Evolutionary conservation across 495 filamentous ascomycete genomes (phyloP).

Genomic region (Lindgomyces ingoldianus): DNA sequence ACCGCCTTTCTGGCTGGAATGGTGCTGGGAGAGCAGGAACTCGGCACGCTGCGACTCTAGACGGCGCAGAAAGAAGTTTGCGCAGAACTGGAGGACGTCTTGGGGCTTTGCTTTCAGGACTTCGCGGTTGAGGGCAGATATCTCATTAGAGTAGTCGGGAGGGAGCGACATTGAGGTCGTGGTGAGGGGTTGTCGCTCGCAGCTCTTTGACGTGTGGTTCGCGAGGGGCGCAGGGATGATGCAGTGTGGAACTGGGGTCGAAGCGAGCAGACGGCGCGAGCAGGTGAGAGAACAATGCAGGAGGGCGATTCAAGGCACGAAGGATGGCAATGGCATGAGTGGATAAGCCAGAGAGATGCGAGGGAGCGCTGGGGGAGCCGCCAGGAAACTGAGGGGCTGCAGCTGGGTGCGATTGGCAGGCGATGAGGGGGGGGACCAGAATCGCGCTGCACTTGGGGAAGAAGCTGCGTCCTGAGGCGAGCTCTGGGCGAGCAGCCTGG

Average conservation of each 20-base stretch:
- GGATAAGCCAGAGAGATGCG: background rate
- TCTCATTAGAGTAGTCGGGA: conserved; percentile 59
- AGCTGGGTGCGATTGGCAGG: background rate
- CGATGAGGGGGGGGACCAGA: background rate
- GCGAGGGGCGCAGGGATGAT: conserved; percentile 38
- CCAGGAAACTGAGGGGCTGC: background rate
- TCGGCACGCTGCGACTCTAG: conserved; percentile 61
- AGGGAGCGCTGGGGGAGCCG: background rate
- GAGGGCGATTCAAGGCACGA: background rate
- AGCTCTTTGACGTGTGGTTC: conserved; percentile 38
- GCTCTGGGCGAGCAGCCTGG: background rate
- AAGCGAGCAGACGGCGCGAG: conserved; percentile 32
- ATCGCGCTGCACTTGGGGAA: background rate
- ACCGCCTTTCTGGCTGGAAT: conserved; percentile 45
- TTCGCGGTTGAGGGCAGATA: conserved; percentile 59
- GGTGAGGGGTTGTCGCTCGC: conserved; percentile 33
- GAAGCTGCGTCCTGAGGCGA: background rate
- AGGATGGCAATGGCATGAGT: background rate
- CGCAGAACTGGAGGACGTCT: conserved; percentile 68
- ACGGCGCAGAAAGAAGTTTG: conserved; percentile 64
- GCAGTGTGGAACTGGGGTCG: conserved; percentile 29
- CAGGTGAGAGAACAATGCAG: conserved; percentile 11
- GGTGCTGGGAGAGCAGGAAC: conserved; percentile 50
- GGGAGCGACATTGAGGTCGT: conserved; percentile 53
- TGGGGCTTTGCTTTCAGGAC: conserved; percentile 53